Evolutionary conservation across 768 basidiomycete species (phyloP).

Genomic region (Auriscalpium orientale): DNA sequence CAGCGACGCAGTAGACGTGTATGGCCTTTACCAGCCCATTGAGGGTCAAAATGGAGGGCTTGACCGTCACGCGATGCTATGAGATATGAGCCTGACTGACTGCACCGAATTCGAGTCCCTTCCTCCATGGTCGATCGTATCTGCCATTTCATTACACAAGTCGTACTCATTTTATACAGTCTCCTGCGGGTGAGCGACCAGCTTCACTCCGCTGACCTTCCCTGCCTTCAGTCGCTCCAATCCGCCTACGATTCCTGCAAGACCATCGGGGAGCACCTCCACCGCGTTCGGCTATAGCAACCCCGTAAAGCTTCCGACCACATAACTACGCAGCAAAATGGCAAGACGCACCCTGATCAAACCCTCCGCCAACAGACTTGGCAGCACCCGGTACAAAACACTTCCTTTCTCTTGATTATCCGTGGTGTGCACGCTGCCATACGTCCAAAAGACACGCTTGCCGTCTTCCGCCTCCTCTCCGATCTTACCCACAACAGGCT

Average conservation of each 20-base stretch:
- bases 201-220: conserved; percentile 21
- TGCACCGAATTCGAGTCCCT: too few species aligned
- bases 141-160: too few species aligned
- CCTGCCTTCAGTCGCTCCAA: conserved; percentile 7
- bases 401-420: conserved; percentile 1
- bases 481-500: neutral
- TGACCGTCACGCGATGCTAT: too few species aligned
- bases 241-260: conserved; percentile 18
- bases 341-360: conserved; percentile 3
- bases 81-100: too few species aligned
- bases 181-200: conserved; percentile 11
- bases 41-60: too few species aligned
- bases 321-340: neutral
- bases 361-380: conserved; percentile 1
- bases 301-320: neutral
- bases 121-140: too few species aligned
- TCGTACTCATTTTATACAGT: neutral
- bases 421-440: neutral
- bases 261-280: conserved; percentile 15
- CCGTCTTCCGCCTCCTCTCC: neutral
- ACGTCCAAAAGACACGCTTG: neutral
- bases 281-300: conserved; percentile 16
- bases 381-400: neutral
- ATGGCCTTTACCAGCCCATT: too few species aligned
- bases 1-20: too few species aligned